These are phyloP conservation scores for Berberis vulgaris DNA, from an alignment of 164 flowering plant species.

Conservation along the genomic window DNA sequence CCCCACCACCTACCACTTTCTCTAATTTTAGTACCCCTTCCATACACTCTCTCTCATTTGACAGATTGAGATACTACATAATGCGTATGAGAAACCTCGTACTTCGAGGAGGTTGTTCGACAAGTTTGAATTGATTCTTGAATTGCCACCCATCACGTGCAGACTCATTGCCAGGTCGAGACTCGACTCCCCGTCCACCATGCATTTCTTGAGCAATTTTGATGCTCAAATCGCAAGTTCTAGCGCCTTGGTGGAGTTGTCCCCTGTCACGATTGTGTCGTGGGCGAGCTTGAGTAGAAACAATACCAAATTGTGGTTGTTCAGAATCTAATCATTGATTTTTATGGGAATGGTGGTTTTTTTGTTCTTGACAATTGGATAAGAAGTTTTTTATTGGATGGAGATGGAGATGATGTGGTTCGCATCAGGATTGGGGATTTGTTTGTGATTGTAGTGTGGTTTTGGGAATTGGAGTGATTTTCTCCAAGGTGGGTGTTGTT, in stretches of 20 bases:
- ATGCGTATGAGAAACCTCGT: too few relatives aligned
- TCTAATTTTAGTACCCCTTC: too few relatives aligned
- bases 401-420: slow-evolving; percentile 27
- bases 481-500: slow-evolving; percentile 11
- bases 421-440: slow-evolving; percentile 35
- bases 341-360: slow-evolving; percentile 12
- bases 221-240: slow-evolving; percentile 90
- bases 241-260: slow-evolving; percentile 73
- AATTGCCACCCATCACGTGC: slow-evolving; percentile 51
- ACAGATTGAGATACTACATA: too few relatives aligned
- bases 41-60: too few relatives aligned
- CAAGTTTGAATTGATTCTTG: too few relatives aligned
- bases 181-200: slow-evolving; percentile 62
- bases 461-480: not conserved
- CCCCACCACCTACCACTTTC: not conserved
- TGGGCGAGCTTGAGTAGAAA: slow-evolving; percentile 83
- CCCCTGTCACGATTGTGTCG: slow-evolving; percentile 87
- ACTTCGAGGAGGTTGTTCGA: too few relatives aligned
- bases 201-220: slow-evolving; percentile 75
- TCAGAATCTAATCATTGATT: slow-evolving; percentile 57
- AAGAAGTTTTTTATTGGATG: slow-evolving; percentile 53
- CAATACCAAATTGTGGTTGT: slow-evolving; percentile 97
- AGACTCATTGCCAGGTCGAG: slow-evolving; percentile 88
- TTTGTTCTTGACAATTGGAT: slow-evolving; percentile 52
- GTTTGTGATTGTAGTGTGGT: slow-evolving; percentile 22